phyloP scores from a whole-genome alignment of 1,284 basidiomycete species.

The Jaminaea rosea region DNA sequence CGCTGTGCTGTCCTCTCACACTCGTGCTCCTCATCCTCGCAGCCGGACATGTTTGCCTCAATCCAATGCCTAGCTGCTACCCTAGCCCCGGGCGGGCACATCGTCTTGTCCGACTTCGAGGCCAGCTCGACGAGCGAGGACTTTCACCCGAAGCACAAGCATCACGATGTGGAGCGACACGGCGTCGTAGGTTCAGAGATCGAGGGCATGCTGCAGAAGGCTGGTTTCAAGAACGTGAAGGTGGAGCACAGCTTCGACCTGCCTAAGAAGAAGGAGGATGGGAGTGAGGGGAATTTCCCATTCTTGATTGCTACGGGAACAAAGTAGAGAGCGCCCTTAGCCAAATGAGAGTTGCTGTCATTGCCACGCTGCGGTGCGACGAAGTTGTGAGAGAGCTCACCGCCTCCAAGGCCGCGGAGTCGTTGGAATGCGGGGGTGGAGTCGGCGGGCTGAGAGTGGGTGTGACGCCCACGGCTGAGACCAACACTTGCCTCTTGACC shows the following conservation, averaged over 20 bases:
- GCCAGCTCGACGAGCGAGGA: neutral
- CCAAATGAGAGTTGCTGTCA: too few relatives aligned
- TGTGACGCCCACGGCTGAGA: too few relatives aligned
- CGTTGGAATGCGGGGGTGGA: too few relatives aligned
- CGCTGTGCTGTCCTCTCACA: neutral
- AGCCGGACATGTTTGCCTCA: conserved; percentile 1
- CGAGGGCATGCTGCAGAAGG: neutral
- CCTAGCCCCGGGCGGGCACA: neutral
- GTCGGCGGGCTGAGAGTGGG: too few relatives aligned
- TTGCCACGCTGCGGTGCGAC: too few relatives aligned
- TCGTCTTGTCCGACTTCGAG: conserved; percentile 7
- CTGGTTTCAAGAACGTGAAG: neutral
- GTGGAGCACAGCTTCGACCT: conserved; percentile 5
- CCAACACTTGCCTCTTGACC: too few relatives aligned
- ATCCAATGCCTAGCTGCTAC: conserved; percentile 3
- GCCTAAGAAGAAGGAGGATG: conserved; percentile 1
- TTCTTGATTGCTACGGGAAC: conserved; percentile 4
- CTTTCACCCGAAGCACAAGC: conserved; percentile 5
- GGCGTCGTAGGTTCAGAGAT: conserved; percentile 4
- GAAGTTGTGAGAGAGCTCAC: too few relatives aligned
- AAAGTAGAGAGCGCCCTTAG: too few relatives aligned
- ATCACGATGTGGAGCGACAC: conserved; percentile 6
- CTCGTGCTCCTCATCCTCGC: neutral
- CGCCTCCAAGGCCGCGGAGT: too few relatives aligned
- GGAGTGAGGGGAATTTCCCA: neutral